Evolutionary conservation across 2,329 filamentous ascomycete species (phyloP).

Genomic region (Aureobasidium vineae): DNA sequence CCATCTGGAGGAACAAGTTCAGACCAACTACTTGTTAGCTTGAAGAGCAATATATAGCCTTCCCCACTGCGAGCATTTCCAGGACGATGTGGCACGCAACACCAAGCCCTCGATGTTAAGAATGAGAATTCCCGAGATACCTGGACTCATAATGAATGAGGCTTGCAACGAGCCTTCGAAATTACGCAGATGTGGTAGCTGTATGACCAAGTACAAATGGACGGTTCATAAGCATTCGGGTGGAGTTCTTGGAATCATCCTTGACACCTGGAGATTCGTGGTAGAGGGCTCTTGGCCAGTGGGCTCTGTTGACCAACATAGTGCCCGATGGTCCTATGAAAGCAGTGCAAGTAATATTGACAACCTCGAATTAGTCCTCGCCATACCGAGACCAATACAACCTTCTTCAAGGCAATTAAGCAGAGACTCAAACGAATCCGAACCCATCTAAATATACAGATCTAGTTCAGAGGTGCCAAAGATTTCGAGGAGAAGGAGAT

Average conservation of each 20-base stretch:
- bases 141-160: background rate
- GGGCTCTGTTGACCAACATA: background rate
- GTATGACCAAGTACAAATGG: background rate
- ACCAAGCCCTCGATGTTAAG: background rate
- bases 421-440: background rate
- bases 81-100: too few relatives aligned
- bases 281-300: background rate
- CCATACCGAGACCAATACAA: background rate
- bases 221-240: background rate
- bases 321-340: background rate
- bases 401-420: background rate
- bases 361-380: background rate
- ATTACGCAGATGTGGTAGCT: background rate
- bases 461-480: background rate
- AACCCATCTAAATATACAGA: background rate
- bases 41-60: background rate
- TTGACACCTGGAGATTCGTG: background rate
- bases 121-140: background rate
- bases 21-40: background rate
- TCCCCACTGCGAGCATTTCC: background rate
- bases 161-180: background rate
- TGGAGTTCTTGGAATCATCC: background rate
- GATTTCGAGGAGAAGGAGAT: too few relatives aligned
- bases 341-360: background rate
- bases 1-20: background rate